These are phyloP conservation scores for Talaromyces atroroseus DNA, from an alignment of 2,329 filamentous ascomycete species.

Conservation along the genomic window DNA sequence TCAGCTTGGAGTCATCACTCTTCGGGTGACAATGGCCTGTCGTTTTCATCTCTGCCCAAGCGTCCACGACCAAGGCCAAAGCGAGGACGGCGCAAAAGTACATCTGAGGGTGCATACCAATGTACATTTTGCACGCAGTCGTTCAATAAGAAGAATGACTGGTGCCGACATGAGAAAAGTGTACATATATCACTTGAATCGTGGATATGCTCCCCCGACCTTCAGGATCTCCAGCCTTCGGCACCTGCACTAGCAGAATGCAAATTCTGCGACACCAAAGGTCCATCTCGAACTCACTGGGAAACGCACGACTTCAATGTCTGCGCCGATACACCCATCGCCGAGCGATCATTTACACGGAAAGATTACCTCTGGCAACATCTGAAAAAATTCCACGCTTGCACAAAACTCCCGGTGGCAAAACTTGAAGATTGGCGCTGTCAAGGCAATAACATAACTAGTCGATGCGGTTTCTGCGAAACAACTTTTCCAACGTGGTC, in stretches of 20 bases:
- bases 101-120: constrained; percentile 26
- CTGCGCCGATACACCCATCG: constrained; percentile 47
- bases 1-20: too few species aligned
- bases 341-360: constrained; percentile 50
- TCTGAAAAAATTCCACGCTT: constrained; percentile 50
- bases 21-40: too few species aligned
- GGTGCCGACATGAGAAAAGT: constrained; percentile 48
- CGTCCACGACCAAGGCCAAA: too few species aligned
- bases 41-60: too few species aligned
- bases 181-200: constrained; percentile 46
- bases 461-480: constrained; percentile 51
- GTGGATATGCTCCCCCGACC: constrained; percentile 28
- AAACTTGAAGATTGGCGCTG: constrained; percentile 47
- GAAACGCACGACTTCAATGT: constrained; percentile 47
- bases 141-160: constrained; percentile 48
- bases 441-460: too few species aligned
- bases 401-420: constrained; percentile 34
- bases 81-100: too few species aligned
- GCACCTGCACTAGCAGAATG: constrained; percentile 26
- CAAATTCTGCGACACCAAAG: constrained; percentile 45
- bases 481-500: constrained; percentile 46
- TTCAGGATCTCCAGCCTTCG: constrained; percentile 16
- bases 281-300: constrained; percentile 43
- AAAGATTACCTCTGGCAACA: constrained; percentile 56
- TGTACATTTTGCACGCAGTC: constrained; percentile 48